Conservation (phyloP, 164 flowering plant species). For the Protea cynaroides region DNA sequence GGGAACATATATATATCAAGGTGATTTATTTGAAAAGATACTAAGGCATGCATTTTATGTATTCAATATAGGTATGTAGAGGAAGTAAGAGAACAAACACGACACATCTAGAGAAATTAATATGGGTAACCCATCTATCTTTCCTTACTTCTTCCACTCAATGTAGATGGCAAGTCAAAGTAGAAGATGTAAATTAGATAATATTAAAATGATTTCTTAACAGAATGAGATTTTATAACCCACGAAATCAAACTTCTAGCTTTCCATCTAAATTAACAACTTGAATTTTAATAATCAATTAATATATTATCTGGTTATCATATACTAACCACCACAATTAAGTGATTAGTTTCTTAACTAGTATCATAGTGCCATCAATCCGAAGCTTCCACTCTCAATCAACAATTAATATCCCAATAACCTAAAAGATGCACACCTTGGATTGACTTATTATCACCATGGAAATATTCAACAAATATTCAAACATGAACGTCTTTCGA, state of each 20-base stretch:
- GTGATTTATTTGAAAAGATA: not conserved
- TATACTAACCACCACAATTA: no score
- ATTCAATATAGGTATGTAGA: not conserved
- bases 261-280: not conserved
- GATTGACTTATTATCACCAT: no score
- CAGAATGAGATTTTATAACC: constrained; percentile 41
- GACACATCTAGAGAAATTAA: constrained; percentile 22
- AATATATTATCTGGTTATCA: no score
- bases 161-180: constrained; percentile 41
- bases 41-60: not conserved
- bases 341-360: no score
- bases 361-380: no score
- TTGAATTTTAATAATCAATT: no score
- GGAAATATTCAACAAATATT: no score
- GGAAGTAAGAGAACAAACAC: not conserved
- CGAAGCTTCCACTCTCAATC: no score
- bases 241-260: constrained; percentile 41
- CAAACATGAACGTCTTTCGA: no score
- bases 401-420: no score
- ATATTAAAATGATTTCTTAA: constrained; percentile 36
- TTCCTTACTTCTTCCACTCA: constrained; percentile 8
- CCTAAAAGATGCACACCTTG: no score
- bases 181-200: constrained; percentile 3
- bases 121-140: constrained; percentile 23
- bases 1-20: not conserved